Evolutionary conservation across 306 rosid genomes (phyloP).

Genomic region (Cyamopsis tetragonoloba): DNA sequence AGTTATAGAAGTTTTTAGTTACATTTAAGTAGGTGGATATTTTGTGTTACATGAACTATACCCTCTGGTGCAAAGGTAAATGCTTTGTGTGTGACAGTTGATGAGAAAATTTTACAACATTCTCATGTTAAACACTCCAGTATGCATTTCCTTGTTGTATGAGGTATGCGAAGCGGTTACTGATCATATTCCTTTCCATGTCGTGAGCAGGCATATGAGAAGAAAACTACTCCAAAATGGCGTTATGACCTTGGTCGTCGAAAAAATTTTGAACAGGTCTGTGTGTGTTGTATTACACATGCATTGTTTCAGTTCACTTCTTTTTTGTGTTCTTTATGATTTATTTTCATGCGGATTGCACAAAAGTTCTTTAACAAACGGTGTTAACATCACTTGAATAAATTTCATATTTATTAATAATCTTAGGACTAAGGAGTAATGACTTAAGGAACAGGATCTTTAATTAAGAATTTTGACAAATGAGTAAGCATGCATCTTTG

Average conservation of each 20-base stretch:
- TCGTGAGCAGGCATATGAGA: slow-evolving; percentile 85
- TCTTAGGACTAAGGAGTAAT: neutral
- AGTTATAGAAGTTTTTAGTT: neutral
- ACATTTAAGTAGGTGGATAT: slow-evolving; percentile 14
- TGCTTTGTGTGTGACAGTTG: neutral
- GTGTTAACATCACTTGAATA: neutral
- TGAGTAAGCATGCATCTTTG: neutral
- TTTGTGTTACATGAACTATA: neutral
- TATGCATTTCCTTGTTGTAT: slow-evolving; percentile 1
- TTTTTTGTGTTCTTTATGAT: neutral
- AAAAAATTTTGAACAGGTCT: slow-evolving; percentile 94
- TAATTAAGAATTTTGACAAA: neutral
- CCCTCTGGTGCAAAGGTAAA: neutral
- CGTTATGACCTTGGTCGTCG: slow-evolving; percentile 93
- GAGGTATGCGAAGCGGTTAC: neutral
- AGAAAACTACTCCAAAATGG: slow-evolving; percentile 94
- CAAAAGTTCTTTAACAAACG: neutral
- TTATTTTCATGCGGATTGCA: neutral
- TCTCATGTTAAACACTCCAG: neutral
- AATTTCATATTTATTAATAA: neutral
- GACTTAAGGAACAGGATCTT: neutral
- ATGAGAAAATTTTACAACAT: neutral
- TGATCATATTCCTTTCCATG: slow-evolving; percentile 29
- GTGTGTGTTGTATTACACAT: slow-evolving; percentile 5
- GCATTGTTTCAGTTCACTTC: neutral